Evolutionary conservation across 129 eudicot species (phyloP), one percentile per base, ranked within the genome.

Genomic region (Tagetes patula): DNA sequence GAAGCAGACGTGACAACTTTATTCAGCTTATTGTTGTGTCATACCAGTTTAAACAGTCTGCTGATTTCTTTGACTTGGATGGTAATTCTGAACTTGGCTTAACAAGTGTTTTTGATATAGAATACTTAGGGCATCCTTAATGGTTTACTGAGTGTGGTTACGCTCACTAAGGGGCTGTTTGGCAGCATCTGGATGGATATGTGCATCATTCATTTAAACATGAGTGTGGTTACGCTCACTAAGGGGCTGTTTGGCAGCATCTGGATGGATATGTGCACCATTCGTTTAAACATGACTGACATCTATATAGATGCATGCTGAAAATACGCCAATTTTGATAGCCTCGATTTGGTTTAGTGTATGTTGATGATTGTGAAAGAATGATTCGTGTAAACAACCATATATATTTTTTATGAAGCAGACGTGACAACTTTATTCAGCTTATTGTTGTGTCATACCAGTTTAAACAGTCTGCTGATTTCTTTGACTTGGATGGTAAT

Each of bases 251-350:
- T n/a, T n/a, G n/a, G n/a, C n/a, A n/a, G n/a, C n/a, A n/a, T n/a
- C n/a, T n/a, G n/a, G n/a, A n/a, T n/a, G n/a, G n/a, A 65, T 55
- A 43, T 79, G 69, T 65, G 69, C 73, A 43, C 37, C 74, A 8
- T 10, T 7, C 41, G 32, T 59, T 59, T 59, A 32, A 59, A 54
- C 36, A 27, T 54, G 60, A 27, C 34, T 5, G 49, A 55, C 69
- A 55, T 76, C 61, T 67, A 27, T 9, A 3, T 64, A 12, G 77
- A 12, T 59, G 45, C 9, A 3, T 43, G 30, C 50, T 68, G 32
- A 77, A 58, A 45, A 61, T 61, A 61, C 5, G 49, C 42, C 81
- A 77, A 46, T 77, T 77, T 77, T 77, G 81, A 77, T 69, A 5
- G 54, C 10, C 0, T 76, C 31, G 11, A 31, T 31, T 52, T 54